Evolutionary conservation across 306 rosid genomes (phyloP).

Genomic region (Cercis canadensis): DNA sequence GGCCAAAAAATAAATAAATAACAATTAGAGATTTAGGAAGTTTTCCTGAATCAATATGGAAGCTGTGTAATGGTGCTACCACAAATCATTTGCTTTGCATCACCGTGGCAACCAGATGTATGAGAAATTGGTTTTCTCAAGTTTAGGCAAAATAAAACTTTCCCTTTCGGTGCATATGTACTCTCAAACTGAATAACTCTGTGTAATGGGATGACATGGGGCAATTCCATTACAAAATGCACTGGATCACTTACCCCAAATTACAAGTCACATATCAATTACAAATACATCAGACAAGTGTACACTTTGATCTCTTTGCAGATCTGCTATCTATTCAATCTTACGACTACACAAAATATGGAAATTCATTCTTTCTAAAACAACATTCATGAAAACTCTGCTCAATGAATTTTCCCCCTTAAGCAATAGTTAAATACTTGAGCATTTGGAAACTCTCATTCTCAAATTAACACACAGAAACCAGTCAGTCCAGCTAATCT

Average conservation of each 20-base stretch:
- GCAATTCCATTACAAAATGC: conserved; percentile 9
- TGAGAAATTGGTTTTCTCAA: not conserved
- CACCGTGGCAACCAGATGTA: not conserved
- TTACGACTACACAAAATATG: not conserved
- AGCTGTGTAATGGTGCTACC: no score
- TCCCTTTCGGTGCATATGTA: not conserved
- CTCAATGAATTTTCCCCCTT: not conserved
- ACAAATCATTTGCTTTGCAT: not conserved
- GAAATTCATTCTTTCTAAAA: not conserved
- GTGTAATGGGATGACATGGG: not conserved
- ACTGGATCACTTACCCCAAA: not conserved
- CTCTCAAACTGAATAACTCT: conserved; percentile 2
- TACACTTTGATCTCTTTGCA: conserved; percentile 2
- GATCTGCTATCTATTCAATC: not conserved
- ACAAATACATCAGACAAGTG: not conserved
- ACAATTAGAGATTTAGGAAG: no score
- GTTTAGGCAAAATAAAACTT: not conserved
- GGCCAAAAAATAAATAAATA: no score
- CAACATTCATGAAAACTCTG: not conserved
- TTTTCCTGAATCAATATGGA: not conserved
- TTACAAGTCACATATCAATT: not conserved
- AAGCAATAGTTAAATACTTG: not conserved
- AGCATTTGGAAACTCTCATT: not conserved
- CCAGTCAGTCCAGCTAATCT: conserved; percentile 1
- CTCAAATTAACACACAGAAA: conserved; percentile 1